Conservation (phyloP, 495 filamentous ascomycete genomes). For the Penicilliopsis zonata region DNA sequence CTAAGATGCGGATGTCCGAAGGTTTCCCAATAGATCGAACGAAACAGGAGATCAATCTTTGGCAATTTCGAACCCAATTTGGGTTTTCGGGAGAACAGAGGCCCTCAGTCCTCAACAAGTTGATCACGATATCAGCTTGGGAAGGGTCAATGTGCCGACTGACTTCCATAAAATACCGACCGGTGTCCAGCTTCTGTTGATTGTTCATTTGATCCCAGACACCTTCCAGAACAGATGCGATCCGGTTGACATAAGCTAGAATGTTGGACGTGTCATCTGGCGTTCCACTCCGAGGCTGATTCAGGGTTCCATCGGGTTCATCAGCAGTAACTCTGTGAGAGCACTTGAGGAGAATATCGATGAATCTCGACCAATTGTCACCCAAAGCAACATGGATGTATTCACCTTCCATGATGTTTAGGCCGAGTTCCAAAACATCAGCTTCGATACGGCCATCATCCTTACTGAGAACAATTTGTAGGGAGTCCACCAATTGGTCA, state of each 20-base stretch:
- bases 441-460: constrained; percentile 41
- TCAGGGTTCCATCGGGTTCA: too few relatives aligned
- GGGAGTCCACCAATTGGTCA: constrained; percentile 40
- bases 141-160: constrained; percentile 28
- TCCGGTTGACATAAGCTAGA: constrained; percentile 24
- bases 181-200: constrained; percentile 25
- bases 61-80: constrained; percentile 54
- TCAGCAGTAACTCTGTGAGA: constrained; percentile 43
- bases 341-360: constrained; percentile 48
- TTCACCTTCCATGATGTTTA: constrained; percentile 29
- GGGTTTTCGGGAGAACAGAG: constrained; percentile 61
- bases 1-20: constrained; percentile 53
- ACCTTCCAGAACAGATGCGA: constrained; percentile 25
- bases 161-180: constrained; percentile 25
- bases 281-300: constrained; percentile 5
- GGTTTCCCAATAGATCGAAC: constrained; percentile 51
- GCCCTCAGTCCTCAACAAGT: constrained; percentile 24
- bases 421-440: constrained; percentile 40
- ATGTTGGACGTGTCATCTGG: constrained; percentile 28
- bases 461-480: constrained; percentile 40
- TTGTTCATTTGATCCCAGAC: constrained; percentile 28
- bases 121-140: constrained; percentile 31
- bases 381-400: constrained; percentile 21
- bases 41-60: constrained; percentile 50
- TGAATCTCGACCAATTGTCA: constrained; percentile 19